These are phyloP conservation scores for Fusarium agapanthi DNA, from an alignment of 2,329 filamentous ascomycete genomes.

Conservation along the genomic window DNA sequence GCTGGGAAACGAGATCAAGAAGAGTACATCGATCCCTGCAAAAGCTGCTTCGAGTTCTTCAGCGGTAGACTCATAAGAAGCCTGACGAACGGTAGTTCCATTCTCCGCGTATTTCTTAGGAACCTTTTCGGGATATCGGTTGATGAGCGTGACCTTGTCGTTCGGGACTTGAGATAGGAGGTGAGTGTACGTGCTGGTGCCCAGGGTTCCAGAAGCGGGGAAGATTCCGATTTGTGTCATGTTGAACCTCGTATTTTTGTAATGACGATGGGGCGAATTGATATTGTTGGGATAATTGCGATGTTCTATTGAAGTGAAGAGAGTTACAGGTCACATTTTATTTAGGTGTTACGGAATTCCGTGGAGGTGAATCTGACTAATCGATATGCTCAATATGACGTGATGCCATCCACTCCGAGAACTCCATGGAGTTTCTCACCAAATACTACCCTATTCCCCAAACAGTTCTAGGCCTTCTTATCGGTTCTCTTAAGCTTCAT, in stretches of 20 bases:
- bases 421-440: neutral
- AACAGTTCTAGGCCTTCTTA: neutral
- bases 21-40: neutral
- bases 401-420: slow-evolving; percentile 2
- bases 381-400: slow-evolving; percentile 13
- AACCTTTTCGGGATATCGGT: slow-evolving; percentile 13
- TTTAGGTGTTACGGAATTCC: neutral
- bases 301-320: neutral
- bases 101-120: neutral
- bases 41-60: slow-evolving; percentile 6
- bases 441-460: neutral
- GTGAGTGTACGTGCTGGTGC: slow-evolving; percentile 28
- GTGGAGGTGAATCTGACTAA: slow-evolving; percentile 20
- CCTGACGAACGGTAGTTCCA: neutral
- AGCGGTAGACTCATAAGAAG: slow-evolving; percentile 20
- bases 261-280: neutral
- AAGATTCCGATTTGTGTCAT: slow-evolving; percentile 33
- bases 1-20: slow-evolving; percentile 33
- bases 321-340: neutral
- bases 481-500: neutral
- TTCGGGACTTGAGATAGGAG: slow-evolving; percentile 5
- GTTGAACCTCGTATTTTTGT: too few relatives aligned
- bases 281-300: neutral
- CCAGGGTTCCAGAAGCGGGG: slow-evolving; percentile 31
- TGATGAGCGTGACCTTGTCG: slow-evolving; percentile 24